Evolutionary conservation across 768 basidiomycete genomes (phyloP).

Genomic region (Tricholoma flavovirens): DNA sequence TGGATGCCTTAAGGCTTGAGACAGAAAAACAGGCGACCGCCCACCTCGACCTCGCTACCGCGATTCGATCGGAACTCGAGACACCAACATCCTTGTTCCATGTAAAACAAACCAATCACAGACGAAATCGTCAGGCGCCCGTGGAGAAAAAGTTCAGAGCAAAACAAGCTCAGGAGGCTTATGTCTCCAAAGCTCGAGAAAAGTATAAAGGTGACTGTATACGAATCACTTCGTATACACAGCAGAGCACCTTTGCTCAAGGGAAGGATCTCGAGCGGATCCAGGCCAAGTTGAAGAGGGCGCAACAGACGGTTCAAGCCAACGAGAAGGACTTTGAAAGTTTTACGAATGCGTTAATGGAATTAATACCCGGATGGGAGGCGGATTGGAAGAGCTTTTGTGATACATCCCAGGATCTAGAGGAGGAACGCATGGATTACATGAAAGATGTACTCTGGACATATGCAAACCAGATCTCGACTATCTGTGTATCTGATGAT

Average conservation of each 20-base stretch:
- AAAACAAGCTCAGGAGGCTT: conserved; percentile 79
- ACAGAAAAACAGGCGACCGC: conserved; percentile 73
- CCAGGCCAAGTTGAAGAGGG: conserved; percentile 74
- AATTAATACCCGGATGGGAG: conserved; percentile 81
- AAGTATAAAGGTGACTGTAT: conserved; percentile 87
- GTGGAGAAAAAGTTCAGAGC: conserved; percentile 88
- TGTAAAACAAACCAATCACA: conserved; percentile 60
- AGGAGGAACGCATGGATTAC: conserved; percentile 91
- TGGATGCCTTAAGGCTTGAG: conserved; percentile 77
- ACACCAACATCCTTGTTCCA: conserved; percentile 53
- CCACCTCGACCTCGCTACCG: conserved; percentile 68
- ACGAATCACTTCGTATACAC: conserved; percentile 85
- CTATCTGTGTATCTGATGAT: conserved; percentile 93
- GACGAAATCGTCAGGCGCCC: conserved; percentile 58
- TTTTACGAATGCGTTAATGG: conserved; percentile 70
- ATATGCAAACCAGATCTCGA: conserved; percentile 91
- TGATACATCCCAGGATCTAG: conserved; percentile 94
- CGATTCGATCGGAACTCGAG: conserved; percentile 72
- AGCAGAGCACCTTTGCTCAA: conserved; percentile 77
- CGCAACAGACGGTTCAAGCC: conserved; percentile 78
- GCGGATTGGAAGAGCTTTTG: conserved; percentile 91
- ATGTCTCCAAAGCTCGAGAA: conserved; percentile 81
- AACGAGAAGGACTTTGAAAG: conserved; percentile 89
- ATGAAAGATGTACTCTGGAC: conserved; percentile 94
- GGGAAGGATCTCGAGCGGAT: conserved; percentile 88